These are phyloP conservation scores for Antitrichia curtipendula DNA, from an alignment of 225 moss, liverwort and hornwort genomes.

Conservation along the genomic window DNA sequence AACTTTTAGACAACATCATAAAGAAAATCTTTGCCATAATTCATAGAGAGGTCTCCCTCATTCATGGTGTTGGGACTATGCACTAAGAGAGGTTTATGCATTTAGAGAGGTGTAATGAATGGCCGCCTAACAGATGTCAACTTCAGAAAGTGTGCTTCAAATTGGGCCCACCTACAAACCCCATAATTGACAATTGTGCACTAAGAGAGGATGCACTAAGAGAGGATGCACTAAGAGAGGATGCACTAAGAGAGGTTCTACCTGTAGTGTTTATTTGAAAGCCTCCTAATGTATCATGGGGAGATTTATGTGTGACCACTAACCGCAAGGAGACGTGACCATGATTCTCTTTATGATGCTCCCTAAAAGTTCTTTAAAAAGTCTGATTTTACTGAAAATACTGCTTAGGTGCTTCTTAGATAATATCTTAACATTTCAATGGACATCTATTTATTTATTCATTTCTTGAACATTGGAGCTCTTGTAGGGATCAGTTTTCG, in stretches of 20 bases:
- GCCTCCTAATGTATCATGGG: background rate
- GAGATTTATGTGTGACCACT: background rate
- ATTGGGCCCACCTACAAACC: too few relatives aligned
- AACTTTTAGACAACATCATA: background rate
- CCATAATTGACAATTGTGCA: too few relatives aligned
- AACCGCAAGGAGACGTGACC: background rate
- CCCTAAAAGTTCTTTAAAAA: background rate
- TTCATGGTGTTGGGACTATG: too few relatives aligned
- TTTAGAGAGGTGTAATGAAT: too few relatives aligned
- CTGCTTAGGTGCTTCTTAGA: background rate
- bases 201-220: too few relatives aligned
- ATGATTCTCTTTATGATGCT: background rate
- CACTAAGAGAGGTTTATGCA: too few relatives aligned
- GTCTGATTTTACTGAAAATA: background rate
- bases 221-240: too few relatives aligned
- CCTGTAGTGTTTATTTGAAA: background rate
- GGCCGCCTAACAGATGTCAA: too few relatives aligned
- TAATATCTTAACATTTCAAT: background rate
- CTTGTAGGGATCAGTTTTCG: slow-evolving; percentile 25
- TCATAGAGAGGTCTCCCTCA: background rate
- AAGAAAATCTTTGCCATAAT: background rate
- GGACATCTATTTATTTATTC: too few relatives aligned
- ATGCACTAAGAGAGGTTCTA: too few relatives aligned
- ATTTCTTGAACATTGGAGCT: background rate
- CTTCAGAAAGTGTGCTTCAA: too few relatives aligned